phyloP scores from a whole-genome alignment of 768 basidiomycete genomes.

The Suillus tomentosus region DNA sequence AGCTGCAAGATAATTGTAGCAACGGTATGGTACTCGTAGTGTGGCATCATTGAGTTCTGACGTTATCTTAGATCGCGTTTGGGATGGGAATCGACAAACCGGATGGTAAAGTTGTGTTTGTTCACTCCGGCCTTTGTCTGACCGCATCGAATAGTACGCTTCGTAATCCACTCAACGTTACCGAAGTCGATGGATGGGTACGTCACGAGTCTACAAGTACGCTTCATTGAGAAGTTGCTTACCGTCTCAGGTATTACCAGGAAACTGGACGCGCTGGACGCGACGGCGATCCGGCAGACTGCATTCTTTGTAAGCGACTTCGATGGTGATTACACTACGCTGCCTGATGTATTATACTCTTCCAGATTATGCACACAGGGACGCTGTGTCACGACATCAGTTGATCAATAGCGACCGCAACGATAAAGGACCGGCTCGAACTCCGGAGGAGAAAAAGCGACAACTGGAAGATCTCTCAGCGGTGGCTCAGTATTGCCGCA shows the following conservation, averaged over 20 bases:
- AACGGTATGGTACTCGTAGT: constrained; percentile 57
- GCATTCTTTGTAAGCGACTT: constrained; percentile 73
- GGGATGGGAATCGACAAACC: constrained; percentile 97
- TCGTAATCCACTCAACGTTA: constrained; percentile 85
- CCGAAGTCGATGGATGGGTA: constrained; percentile 87
- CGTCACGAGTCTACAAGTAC: constrained; percentile 20
- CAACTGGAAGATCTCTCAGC: constrained; percentile 64
- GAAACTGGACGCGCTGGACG: constrained; percentile 97
- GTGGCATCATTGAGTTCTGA: constrained; percentile 10
- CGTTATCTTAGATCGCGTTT: constrained; percentile 73
- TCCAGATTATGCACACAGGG: constrained; percentile 66
- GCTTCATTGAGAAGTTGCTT: constrained; percentile 15
- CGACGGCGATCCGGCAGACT: constrained; percentile 82
- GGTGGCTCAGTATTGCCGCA: constrained; percentile 80
- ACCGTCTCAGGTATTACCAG: constrained; percentile 71
- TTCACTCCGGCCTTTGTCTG: neutral
- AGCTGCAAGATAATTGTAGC: constrained; percentile 85
- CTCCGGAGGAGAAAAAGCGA: constrained; percentile 49
- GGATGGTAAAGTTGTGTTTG: constrained; percentile 49
- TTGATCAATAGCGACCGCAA: constrained; percentile 62
- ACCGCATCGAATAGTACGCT: constrained; percentile 63
- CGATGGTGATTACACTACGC: neutral
- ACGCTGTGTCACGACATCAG: constrained; percentile 53
- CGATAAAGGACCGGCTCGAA: constrained; percentile 35
- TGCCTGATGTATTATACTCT: neutral